These are phyloP conservation scores for Gnomoniopsis sp. DNA, from an alignment of 2,329 filamentous ascomycete genomes.

Conservation along the genomic window DNA sequence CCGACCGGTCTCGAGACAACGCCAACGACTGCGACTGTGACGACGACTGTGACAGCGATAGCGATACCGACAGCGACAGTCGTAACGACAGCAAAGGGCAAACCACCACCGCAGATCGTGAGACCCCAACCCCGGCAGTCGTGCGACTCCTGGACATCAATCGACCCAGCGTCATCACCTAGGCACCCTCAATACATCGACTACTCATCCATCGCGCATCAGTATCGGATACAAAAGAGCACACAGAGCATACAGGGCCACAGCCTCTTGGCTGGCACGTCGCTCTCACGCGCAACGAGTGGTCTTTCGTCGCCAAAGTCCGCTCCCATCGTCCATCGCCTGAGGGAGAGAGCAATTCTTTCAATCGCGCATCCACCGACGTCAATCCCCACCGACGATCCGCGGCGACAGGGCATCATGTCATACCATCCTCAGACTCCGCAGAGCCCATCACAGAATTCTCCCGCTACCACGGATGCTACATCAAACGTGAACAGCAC, in stretches of 20 bases:
- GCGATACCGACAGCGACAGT: neutral
- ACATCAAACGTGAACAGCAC: constrained; percentile 49
- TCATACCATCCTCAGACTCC: constrained; percentile 66
- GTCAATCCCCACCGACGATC: constrained; percentile 4
- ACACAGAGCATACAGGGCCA: neutral
- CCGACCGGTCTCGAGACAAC: neutral
- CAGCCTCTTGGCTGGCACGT: constrained; percentile 9
- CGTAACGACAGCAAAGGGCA: too few species aligned
- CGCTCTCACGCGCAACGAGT: neutral
- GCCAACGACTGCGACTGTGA: neutral
- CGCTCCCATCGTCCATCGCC: neutral
- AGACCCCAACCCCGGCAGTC: neutral
- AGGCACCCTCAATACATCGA: neutral
- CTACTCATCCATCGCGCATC: constrained; percentile 1
- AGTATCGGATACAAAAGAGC: neutral
- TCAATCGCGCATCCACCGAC: constrained; percentile 3
- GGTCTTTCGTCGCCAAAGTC: constrained; percentile 1
- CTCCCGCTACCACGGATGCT: constrained; percentile 51
- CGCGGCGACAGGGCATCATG: constrained; percentile 41
- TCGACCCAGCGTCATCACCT: neutral
- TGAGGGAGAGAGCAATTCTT: neutral
- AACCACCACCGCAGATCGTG: neutral
- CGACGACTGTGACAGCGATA: neutral
- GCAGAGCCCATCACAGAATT: constrained; percentile 63
- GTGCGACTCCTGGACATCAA: too few species aligned